Base-by-base conservation (phyloP, 129 eudicot species). In the Calendula officinalis region DNA sequence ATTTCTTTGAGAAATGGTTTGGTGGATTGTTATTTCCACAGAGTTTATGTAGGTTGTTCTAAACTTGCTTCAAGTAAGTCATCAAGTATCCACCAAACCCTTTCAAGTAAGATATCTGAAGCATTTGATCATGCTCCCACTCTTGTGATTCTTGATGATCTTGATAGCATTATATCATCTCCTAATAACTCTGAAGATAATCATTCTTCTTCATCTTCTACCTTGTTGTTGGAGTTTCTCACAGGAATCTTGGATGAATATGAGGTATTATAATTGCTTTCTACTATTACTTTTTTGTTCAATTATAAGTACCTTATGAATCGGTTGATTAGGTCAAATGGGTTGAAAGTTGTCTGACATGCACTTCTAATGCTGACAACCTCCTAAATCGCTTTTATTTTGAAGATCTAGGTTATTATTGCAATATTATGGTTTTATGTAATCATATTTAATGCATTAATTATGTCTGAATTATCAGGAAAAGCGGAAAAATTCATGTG, bases 51-150 rank as follows among this genome's bases (percentile, higher is more conserved):
- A 69, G 45, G 72, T 44, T 94, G 99, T 77, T 83, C 99, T 39
- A 73, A 59, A 75, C 96, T 94, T 70, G 83, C 90, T 56, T 75
- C 73, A 32, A 94, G 82, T 65, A 94, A 94, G 76, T 83, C 88
- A 63, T 62, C 86, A 38, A 62, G 85, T 60, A 76, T 94, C 56
- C 95, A 81, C 71, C 97, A 94, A 73, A 75, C 71, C 30, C 80
- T 94, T 44, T 81, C 87, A 17, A 77, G 87, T 59, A 73, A 83
- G 80, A 78, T 94, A 66, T 75, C 97, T 60, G 99, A 94, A 78
- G 99, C 99, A 17, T 70, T 94, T 60, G 97, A 94, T 74, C 91
- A 84, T 70, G 85, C 92, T 48, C 99, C 99, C 41, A 80, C 99
- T 7, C 74, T 88, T 62, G 68, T 94, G 64, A 61, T 94, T 38